Percentiles rank a stretch among this genome's conserved stretches.
phyloP scores from a whole-genome alignment of 148 eudicot species.

The Persicaria maculosa region DNA sequence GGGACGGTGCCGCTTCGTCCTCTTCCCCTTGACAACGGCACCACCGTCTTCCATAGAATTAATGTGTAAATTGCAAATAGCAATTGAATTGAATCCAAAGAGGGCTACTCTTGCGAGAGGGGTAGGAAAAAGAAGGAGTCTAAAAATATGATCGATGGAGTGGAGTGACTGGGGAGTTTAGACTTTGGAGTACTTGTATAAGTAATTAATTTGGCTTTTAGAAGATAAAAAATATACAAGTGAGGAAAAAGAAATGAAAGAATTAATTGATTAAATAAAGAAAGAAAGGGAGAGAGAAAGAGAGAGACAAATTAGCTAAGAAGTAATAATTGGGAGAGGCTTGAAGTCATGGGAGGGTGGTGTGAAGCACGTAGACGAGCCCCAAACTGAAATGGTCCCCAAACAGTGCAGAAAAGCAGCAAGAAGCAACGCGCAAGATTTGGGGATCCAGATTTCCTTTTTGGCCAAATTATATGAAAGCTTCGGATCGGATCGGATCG shows the following conservation, averaged over 20 bases:
- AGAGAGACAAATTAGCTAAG: conserved; percentile 1
- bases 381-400: too few relatives aligned
- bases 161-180: conserved; percentile 7
- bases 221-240: too few relatives aligned
- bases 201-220: neutral
- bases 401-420: too few relatives aligned
- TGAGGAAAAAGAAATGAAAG: too few relatives aligned
- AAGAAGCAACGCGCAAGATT: too few relatives aligned
- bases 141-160: neutral
- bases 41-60: too few relatives aligned
- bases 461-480: too few relatives aligned
- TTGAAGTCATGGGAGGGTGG: conserved; percentile 12
- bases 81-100: neutral
- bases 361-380: conserved; percentile 10
- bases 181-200: conserved; percentile 1
- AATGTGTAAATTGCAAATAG: too few relatives aligned
- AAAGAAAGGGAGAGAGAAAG: neutral
- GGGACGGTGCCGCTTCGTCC: conserved; percentile 1
- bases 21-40: neutral
- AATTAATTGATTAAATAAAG: neutral
- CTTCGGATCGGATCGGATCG: too few relatives aligned
- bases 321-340: conserved; percentile 3
- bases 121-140: conserved; percentile 2
- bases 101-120: neutral
- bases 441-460: too few relatives aligned